Conservation (phyloP, 2,329 filamentous ascomycete species). For the Colletotrichum liriopes region DNA sequence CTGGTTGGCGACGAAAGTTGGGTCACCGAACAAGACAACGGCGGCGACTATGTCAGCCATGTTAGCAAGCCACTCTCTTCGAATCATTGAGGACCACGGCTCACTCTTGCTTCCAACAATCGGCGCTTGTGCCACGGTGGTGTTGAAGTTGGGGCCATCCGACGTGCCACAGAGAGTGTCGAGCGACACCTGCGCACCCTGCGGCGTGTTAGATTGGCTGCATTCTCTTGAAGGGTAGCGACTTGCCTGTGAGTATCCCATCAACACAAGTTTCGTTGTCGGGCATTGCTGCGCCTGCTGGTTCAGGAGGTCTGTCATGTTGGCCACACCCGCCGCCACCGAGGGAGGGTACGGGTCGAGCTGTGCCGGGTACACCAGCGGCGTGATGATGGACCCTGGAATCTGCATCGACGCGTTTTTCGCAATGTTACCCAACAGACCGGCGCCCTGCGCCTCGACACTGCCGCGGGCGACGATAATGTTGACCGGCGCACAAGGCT, state of each 20-base stretch:
- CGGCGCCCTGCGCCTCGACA: slow-evolving; percentile 53
- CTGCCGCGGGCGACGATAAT: slow-evolving; percentile 59
- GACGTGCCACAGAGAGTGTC: slow-evolving; percentile 57
- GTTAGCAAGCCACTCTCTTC: neutral
- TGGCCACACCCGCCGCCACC: slow-evolving; percentile 52
- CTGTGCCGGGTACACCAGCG: slow-evolving; percentile 59
- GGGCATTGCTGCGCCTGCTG: slow-evolving; percentile 55
- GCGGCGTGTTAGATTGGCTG: neutral
- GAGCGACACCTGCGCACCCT: slow-evolving; percentile 58
- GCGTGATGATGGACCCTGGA: slow-evolving; percentile 52
- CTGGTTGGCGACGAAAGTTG: slow-evolving; percentile 54
- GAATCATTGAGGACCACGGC: slow-evolving; percentile 14
- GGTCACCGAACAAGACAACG: slow-evolving; percentile 59
- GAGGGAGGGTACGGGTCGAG: slow-evolving; percentile 53
- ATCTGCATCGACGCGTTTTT: slow-evolving; percentile 51
- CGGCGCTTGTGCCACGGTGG: slow-evolving; percentile 46
- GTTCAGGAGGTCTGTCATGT: slow-evolving; percentile 50
- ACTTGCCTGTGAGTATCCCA: slow-evolving; percentile 60
- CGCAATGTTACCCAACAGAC: slow-evolving; percentile 54
- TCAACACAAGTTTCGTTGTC: slow-evolving; percentile 56
- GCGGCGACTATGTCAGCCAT: slow-evolving; percentile 53
- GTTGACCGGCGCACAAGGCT: slow-evolving; percentile 49
- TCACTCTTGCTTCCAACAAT: slow-evolving; percentile 54
- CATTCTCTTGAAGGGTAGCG: neutral
- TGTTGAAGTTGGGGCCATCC: slow-evolving; percentile 47